A percentile compares a stretch with the other conserved stretches of the same genome.
Conservation (phyloP, 495 filamentous ascomycete species). For the Diplogelasinospora grovesii region DNA sequence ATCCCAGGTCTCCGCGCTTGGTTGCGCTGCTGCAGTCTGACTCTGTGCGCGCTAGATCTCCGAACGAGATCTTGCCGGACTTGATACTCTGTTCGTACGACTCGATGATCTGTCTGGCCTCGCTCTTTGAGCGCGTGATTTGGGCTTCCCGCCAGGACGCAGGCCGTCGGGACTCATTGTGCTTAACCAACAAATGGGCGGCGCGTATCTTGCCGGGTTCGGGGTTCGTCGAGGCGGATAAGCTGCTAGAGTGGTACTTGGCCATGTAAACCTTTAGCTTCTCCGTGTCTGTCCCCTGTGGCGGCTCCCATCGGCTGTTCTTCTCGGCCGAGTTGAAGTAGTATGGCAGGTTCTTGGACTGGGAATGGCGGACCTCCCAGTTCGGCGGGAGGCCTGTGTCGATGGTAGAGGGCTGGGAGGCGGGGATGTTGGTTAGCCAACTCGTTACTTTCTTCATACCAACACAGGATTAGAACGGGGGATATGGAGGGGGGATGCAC, state of each 20-base stretch:
- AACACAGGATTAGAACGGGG: too few species aligned
- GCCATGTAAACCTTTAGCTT: constrained; percentile 92
- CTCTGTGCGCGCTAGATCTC: constrained; percentile 77
- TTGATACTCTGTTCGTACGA: constrained; percentile 68
- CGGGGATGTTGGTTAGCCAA: not conserved
- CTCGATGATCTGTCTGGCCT: constrained; percentile 70
- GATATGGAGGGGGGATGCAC: too few species aligned
- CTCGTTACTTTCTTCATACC: too few species aligned
- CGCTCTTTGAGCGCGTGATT: constrained; percentile 81
- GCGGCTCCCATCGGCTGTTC: constrained; percentile 91
- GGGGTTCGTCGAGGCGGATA: constrained; percentile 37
- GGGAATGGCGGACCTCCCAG: constrained; percentile 94
- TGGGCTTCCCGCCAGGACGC: constrained; percentile 86
- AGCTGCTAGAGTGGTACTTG: constrained; percentile 53
- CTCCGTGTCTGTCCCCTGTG: constrained; percentile 75
- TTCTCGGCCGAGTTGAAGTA: constrained; percentile 85
- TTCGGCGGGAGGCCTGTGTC: constrained; percentile 76
- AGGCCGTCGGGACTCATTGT: constrained; percentile 75
- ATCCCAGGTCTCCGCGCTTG: constrained; percentile 91
- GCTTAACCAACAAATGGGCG: constrained; percentile 89
- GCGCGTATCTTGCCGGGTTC: constrained; percentile 78
- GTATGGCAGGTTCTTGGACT: constrained; percentile 96
- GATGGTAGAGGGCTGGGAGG: constrained; percentile 31
- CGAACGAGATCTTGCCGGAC: constrained; percentile 57
- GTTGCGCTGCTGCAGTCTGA: constrained; percentile 92